A percentile compares a stretch with the other conserved stretches of the same genome.
Conservation (phyloP, 2,329 filamentous ascomycete genomes). For the Aspergillus pseudoglaucus region DNA sequence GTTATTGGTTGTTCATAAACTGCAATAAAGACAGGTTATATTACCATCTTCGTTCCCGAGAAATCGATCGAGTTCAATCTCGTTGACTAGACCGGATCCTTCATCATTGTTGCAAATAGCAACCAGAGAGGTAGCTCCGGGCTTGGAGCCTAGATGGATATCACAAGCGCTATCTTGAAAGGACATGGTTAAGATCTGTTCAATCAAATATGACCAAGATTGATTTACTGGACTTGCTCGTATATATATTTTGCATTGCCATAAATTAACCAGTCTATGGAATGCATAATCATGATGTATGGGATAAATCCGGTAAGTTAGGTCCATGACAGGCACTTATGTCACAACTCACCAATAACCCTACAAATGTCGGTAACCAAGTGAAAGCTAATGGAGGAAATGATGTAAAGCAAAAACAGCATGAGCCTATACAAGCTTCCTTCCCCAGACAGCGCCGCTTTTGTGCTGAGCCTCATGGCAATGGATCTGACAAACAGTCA, state of each 20-base stretch:
- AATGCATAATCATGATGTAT: not conserved
- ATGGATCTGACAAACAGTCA: no score
- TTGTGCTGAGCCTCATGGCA: no score
- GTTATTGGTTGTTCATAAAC: not conserved
- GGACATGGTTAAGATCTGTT: constrained; percentile 6
- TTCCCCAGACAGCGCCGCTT: no score
- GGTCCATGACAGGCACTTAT: not conserved
- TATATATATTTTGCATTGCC: not conserved
- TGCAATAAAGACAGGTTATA: not conserved
- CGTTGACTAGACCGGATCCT: constrained; percentile 9
- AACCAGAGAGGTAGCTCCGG: constrained; percentile 4
- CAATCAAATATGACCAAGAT: not conserved
- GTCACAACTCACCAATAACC: not conserved
- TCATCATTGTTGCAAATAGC: constrained; percentile 16
- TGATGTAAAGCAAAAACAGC: no score
- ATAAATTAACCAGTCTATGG: not conserved
- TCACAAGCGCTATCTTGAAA: constrained; percentile 12
- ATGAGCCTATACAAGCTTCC: no score
- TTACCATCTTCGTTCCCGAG: constrained; percentile 13
- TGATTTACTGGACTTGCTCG: not conserved
- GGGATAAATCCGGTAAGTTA: not conserved
- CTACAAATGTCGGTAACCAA: not conserved
- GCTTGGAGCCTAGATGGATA: constrained; percentile 6
- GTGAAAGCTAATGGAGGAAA: no score
- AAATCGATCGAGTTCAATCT: constrained; percentile 9